Conservation (phyloP, 768 basidiomycete genomes). For the Wakefieldia striispora region DNA sequence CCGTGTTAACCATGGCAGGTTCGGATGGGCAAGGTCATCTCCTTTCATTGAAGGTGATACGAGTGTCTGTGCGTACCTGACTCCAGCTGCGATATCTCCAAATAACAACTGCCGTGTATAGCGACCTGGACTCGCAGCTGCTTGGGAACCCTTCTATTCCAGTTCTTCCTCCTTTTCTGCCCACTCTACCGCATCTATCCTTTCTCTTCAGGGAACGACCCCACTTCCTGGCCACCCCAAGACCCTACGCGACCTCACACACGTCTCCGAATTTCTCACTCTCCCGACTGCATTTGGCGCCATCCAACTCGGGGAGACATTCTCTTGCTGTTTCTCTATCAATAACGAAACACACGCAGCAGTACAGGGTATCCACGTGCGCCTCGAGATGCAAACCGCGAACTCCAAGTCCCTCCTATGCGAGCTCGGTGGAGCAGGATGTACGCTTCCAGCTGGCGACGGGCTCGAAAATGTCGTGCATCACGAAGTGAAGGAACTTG, state of each 20-base stretch:
- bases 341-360: conserved; percentile 71
- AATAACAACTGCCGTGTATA: conserved; percentile 28
- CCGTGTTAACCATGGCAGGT: conserved; percentile 13
- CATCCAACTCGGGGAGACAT: conserved; percentile 88
- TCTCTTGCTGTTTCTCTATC: conserved; percentile 77
- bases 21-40: conserved; percentile 62
- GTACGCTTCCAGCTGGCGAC: conserved; percentile 51
- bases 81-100: conserved; percentile 1
- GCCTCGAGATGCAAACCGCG: conserved; percentile 84
- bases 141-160: conserved; percentile 88
- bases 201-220: conserved; percentile 69
- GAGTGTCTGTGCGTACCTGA: conserved; percentile 67
- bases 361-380: conserved; percentile 62
- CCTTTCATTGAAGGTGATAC: conserved; percentile 83
- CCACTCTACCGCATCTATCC: conserved; percentile 73
- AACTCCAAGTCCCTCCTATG: conserved; percentile 60
- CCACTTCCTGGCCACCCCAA: conserved; percentile 78
- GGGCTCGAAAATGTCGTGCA: conserved; percentile 66
- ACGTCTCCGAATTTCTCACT: conserved; percentile 75
- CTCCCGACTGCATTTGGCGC: conserved; percentile 82
- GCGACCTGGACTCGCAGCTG: conserved; percentile 71
- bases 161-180: conserved; percentile 79
- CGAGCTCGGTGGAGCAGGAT: conserved; percentile 58
- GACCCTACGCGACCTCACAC: conserved; percentile 77
- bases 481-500: conserved; percentile 93